A percentile compares a stretch with the other conserved stretches of the same genome.
phyloP scores from a whole-genome alignment of 352 stramenopile species.

The Pythium aphanidermatum region DNA sequence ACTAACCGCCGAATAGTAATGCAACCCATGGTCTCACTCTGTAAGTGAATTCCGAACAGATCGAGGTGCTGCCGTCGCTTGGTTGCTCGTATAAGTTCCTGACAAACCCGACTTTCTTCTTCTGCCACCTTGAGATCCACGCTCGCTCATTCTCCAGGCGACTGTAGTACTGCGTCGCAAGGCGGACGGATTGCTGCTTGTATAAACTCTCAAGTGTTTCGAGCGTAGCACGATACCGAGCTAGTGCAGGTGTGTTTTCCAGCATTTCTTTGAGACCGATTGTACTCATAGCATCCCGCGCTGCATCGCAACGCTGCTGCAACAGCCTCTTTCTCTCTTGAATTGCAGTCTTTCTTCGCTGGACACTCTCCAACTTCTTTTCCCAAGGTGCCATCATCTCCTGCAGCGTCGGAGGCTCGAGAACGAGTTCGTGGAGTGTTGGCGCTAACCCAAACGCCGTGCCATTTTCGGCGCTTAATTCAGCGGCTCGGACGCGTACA shows the following conservation, averaged over 20 bases:
- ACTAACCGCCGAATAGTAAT: slow-evolving; percentile 45
- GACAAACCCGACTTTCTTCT: slow-evolving; percentile 21
- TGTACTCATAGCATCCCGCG: not conserved
- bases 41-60: slow-evolving; percentile 55
- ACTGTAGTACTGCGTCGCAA: slow-evolving; percentile 37
- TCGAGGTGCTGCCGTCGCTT: slow-evolving; percentile 44
- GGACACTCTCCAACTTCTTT: slow-evolving; percentile 21
- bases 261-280: not conserved
- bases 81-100: slow-evolving; percentile 24
- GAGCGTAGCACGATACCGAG: slow-evolving; percentile 22
- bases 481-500: slow-evolving; percentile 22
- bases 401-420: slow-evolving; percentile 23
- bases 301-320: not conserved
- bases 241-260: not conserved
- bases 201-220: slow-evolving; percentile 24
- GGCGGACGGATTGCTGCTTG: slow-evolving; percentile 23
- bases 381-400: slow-evolving; percentile 19
- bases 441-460: not conserved
- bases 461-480: slow-evolving; percentile 17
- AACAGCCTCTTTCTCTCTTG: slow-evolving; percentile 6
- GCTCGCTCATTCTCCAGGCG: slow-evolving; percentile 40
- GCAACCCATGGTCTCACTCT: slow-evolving; percentile 52
- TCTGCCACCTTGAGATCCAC: slow-evolving; percentile 31
- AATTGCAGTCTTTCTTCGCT: slow-evolving; percentile 14
- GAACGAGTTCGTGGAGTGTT: slow-evolving; percentile 13